A percentile compares a stretch with the other conserved stretches of the same genome.
Conservation (phyloP, 306 rosid species). For the Quercus agrifolia region DNA sequence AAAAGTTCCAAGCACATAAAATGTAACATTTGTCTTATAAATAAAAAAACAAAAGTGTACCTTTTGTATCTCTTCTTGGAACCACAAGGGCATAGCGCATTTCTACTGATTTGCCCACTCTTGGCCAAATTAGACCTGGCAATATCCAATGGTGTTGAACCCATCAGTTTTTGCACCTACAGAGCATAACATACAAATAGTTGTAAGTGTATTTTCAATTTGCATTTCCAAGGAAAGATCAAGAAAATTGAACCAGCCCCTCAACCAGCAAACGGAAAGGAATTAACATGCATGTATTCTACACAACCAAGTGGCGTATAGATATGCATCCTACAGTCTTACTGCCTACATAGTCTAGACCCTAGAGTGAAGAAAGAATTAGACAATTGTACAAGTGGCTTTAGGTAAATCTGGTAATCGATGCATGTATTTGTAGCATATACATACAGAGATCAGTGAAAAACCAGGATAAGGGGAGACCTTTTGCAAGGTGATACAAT, state of each 20-base stretch:
- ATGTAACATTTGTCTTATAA: constrained; percentile 55
- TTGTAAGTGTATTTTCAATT: not conserved
- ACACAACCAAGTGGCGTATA: not conserved
- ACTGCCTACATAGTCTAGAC: not conserved
- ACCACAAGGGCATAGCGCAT: constrained; percentile 90
- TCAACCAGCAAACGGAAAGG: not conserved
- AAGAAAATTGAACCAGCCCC: constrained; percentile 8
- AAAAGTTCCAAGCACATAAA: too few relatives aligned
- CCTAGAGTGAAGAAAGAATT: constrained; percentile 8
- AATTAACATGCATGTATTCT: not conserved
- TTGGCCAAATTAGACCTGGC: constrained; percentile 87
- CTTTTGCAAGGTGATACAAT: not conserved
- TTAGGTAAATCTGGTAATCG: not conserved
- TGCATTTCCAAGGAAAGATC: not conserved
- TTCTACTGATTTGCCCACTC: constrained; percentile 84
- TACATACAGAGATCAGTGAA: not conserved
- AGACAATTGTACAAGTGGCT: not conserved
- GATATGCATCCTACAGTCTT: too few relatives aligned
- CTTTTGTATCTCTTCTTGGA: constrained; percentile 92
- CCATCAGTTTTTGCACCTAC: constrained; percentile 84
- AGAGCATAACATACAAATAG: constrained; percentile 15
- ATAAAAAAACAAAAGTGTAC: constrained; percentile 23
- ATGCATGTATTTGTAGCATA: not conserved
- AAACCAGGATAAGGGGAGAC: not conserved
- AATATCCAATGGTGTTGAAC: constrained; percentile 68